These are phyloP conservation scores for Cystobasidium sp. DNA, from an alignment of 1,284 basidiomycete genomes.

Conservation along the genomic window DNA sequence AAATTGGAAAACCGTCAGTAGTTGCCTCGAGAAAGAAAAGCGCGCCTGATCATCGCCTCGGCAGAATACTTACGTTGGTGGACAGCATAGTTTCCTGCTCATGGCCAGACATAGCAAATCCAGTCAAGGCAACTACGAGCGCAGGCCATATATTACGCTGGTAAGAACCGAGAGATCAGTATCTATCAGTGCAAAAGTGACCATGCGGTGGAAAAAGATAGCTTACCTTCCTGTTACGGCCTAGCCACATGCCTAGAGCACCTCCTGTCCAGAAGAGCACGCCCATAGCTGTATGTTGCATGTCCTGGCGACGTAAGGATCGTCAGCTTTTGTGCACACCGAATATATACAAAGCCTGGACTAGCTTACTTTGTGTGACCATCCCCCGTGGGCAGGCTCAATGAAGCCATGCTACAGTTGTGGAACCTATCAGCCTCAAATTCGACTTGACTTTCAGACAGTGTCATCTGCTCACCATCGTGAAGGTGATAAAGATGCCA, in stretches of 20 bases:
- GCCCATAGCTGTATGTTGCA: constrained; percentile 54
- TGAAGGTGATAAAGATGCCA: constrained; percentile 83
- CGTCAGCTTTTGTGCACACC: neutral
- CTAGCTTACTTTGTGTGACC: constrained; percentile 46
- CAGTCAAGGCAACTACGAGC: constrained; percentile 76
- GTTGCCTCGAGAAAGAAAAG: neutral
- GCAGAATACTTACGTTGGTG: constrained; percentile 61
- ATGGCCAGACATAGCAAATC: constrained; percentile 94
- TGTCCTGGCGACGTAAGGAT: constrained; percentile 20
- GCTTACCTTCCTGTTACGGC: constrained; percentile 67
- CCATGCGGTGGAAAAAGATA: neutral
- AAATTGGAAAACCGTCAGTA: neutral
- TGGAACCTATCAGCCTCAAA: neutral
- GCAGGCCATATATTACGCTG: constrained; percentile 82
- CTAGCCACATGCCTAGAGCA: constrained; percentile 80
- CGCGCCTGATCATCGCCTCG: neutral
- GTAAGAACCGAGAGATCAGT: neutral
- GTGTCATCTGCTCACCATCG: constrained; percentile 61
- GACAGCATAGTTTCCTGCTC: constrained; percentile 82
- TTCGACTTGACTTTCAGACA: too few relatives aligned
- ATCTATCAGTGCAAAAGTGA: neutral
- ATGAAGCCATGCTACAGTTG: constrained; percentile 49
- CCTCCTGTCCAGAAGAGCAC: constrained; percentile 83
- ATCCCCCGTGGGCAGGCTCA: constrained; percentile 33
- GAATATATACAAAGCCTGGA: neutral